These are phyloP conservation scores for Zygosaccharomyces sapae DNA, from an alignment of 1,139 yeast genomes.

Conservation along the genomic window DNA sequence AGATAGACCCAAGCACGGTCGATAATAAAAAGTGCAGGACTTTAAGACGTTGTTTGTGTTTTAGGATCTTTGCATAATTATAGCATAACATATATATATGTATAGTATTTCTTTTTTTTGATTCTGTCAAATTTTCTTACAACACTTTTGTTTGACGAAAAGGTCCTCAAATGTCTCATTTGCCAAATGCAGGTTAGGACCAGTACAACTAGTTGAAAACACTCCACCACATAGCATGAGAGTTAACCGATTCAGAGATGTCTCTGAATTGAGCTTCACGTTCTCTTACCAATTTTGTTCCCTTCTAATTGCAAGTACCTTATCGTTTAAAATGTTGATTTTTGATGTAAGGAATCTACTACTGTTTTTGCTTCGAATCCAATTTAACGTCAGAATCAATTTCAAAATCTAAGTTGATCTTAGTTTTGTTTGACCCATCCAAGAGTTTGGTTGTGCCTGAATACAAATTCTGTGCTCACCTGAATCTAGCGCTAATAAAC, in stretches of 20 bases:
- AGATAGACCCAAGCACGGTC: conserved; percentile 15
- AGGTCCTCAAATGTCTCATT: conserved; percentile 55
- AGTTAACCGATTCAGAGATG: conserved; percentile 60
- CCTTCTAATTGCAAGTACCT: conserved; percentile 53
- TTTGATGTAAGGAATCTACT: conserved; percentile 48
- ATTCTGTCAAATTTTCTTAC: no score
- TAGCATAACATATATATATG: background rate
- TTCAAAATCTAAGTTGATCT: conserved; percentile 45
- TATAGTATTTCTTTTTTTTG: no score
- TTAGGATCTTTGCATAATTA: conserved; percentile 10
- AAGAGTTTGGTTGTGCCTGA: conserved; percentile 58
- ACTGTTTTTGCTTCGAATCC: conserved; percentile 50
- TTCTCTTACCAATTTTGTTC: conserved; percentile 66
- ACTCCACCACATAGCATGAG: conserved; percentile 63
- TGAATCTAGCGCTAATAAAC: conserved; percentile 62
- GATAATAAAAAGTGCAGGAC: conserved; percentile 26
- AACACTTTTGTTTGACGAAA: conserved; percentile 64
- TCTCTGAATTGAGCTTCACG: conserved; percentile 69
- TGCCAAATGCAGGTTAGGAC: conserved; percentile 66
- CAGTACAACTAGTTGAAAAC: conserved; percentile 55
- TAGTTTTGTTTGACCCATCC: conserved; percentile 50
- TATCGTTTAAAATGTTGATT: conserved; percentile 52
- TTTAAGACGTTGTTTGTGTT: conserved; percentile 22
- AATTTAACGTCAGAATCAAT: conserved; percentile 50
- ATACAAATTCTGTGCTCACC: conserved; percentile 75